Conservation (phyloP, 2,329 filamentous ascomycete genomes). For the Venturia nashicola region DNA sequence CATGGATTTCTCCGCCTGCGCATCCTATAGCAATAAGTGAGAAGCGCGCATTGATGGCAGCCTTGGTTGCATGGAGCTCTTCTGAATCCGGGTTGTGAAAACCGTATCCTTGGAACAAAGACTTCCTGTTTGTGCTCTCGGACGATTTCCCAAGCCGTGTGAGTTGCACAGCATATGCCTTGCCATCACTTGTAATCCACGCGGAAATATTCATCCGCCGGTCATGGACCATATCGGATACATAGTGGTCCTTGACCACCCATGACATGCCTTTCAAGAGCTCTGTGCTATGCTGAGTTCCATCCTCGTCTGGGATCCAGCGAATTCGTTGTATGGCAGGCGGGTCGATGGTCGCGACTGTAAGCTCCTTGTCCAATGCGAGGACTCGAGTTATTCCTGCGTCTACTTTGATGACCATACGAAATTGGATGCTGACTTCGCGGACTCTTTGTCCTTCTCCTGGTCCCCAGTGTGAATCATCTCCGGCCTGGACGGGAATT, state of each 20-base stretch:
- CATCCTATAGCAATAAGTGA: slow-evolving; percentile 85
- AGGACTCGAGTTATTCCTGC: slow-evolving; percentile 82
- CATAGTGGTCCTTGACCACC: slow-evolving; percentile 63
- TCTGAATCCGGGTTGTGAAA: slow-evolving; percentile 63
- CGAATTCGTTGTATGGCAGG: slow-evolving; percentile 93
- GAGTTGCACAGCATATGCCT: slow-evolving; percentile 82
- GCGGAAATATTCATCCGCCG: slow-evolving; percentile 91
- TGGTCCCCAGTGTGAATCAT: slow-evolving; percentile 42
- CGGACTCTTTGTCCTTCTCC: slow-evolving; percentile 73
- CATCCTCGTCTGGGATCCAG: slow-evolving; percentile 75
- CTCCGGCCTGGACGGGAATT: slow-evolving; percentile 14
- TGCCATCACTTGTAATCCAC: slow-evolving; percentile 82
- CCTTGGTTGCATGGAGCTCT: slow-evolving; percentile 52
- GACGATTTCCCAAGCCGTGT: not conserved
- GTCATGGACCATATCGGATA: slow-evolving; percentile 83
- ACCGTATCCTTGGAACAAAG: slow-evolving; percentile 75
- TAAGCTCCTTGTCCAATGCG: slow-evolving; percentile 81
- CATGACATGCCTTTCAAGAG: slow-evolving; percentile 77
- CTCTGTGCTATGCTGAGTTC: slow-evolving; percentile 82
- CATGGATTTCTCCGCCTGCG: slow-evolving; percentile 61
- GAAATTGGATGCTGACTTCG: slow-evolving; percentile 82
- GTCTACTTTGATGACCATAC: slow-evolving; percentile 97
- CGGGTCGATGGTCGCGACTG: slow-evolving; percentile 84
- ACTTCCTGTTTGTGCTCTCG: not conserved
- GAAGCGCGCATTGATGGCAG: slow-evolving; percentile 86